These are phyloP conservation scores for Nannochloropsis granulata DNA, from an alignment of 108 stramenopile genomes.

Conservation along the genomic window DNA sequence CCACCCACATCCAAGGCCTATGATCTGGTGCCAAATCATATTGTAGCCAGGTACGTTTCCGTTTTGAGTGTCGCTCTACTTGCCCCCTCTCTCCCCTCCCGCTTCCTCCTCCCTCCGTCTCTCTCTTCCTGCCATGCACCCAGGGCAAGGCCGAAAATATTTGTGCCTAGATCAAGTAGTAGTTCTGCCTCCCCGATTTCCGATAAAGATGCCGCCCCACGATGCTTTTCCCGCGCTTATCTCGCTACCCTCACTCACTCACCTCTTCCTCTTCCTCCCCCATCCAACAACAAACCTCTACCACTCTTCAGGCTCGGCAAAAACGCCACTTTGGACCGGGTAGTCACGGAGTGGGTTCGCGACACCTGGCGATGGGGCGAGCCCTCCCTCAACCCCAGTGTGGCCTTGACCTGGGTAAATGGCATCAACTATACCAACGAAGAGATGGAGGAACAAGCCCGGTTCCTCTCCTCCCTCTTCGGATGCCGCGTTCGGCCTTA, in stretches of 20 bases:
- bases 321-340: not conserved
- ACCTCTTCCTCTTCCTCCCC: too few relatives aligned
- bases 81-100: too few relatives aligned
- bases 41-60: not conserved
- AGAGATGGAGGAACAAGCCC: constrained; percentile 24
- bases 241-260: too few relatives aligned
- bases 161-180: too few relatives aligned
- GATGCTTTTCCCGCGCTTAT: too few relatives aligned
- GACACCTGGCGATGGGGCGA: not conserved
- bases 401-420: constrained; percentile 39
- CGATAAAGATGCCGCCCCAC: too few relatives aligned
- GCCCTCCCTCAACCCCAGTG: not conserved
- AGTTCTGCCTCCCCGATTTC: too few relatives aligned
- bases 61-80: not conserved
- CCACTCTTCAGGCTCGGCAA: not conserved
- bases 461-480: not conserved
- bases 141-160: too few relatives aligned
- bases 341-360: not conserved
- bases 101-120: too few relatives aligned
- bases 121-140: too few relatives aligned
- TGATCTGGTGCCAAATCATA: not conserved
- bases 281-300: not conserved
- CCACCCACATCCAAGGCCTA: not conserved
- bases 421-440: constrained; percentile 36
- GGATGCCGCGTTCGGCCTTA: constrained; percentile 23